Base-by-base conservation (phyloP, 306 rosid species). In the Vigna trinervia region DNA sequence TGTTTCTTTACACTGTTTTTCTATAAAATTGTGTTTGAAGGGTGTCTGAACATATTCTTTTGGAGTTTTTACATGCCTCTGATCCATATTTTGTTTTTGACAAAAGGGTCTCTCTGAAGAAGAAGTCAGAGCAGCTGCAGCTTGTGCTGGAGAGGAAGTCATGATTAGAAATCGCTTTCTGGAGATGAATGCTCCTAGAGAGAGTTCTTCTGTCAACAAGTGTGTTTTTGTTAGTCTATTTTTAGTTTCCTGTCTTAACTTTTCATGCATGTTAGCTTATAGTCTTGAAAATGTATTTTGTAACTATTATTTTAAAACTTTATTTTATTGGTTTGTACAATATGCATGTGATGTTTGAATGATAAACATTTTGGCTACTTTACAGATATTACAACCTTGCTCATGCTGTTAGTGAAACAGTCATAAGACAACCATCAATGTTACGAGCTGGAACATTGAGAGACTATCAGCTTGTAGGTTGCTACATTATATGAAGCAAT, bases 391-490 rank as follows among this genome's bases (percentile, higher is more conserved):
- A 96, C 82, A 86, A 71, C 83, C 99, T 96, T 70, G 99, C 99
- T 13, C 99, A 96, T 86, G 99, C 99, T 77, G 99, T 96, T 81
- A 92, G 72, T 84, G 99, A 96, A 86, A 87, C 81, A 60, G 96
- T 96, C 75, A 22, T 70, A 36, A 87, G 94, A 78, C 99, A 93
- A 81, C 99, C 99, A 67, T 92, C 99, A 34, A 88, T 91, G 90
- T 78, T 96, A 79, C 89, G 98, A 82, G 89, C 96, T 64, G 99
- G 99, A 87, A 96, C 92, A 69, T 85, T 96, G 84, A 91, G 99
- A 91, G 99, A 96, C 78, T 96, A 96, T 96, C 99, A 96, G 80
- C 97, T 96, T 81, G 99, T 96, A 89, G 83, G 98, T 85, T 88
- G 62, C 89, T 81, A 54, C 47, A 66, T 68, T 85, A 54, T 41